Evolutionary conservation across 2,329 filamentous ascomycete genomes (phyloP), one percentile per base, ranked within the genome.

Genomic region (Pseudogymnoascus sp.): DNA sequence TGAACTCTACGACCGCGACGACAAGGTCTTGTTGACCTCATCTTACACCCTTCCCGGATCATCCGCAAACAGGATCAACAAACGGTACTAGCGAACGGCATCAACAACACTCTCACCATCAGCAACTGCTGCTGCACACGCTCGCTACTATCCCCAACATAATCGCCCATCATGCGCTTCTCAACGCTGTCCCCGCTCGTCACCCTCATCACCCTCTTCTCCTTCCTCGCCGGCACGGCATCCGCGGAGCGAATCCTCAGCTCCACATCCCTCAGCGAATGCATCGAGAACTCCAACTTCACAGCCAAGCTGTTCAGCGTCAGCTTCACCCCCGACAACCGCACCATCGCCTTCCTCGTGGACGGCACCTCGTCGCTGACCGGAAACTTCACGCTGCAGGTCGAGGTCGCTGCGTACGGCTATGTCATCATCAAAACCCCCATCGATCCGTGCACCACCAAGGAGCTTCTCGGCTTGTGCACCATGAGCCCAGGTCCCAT

Each of bases 231-330:
- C 47, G 20, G 47, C 28, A 54, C 47, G 16, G 47, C 47, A 54
- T 54, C 28, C 28, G 47, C 28, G 28, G 47, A 54, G 9, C 47
- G 47, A 6, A 12, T 54, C 16, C 47, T 97, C 70, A 80, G 86
- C 69, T 94, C 92, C 61, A 89, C 83, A 71, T 95, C 92, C 28
- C 82, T 97, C 67, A 92, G 90, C 74, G 82, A 88, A 50, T 97
- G 92, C 76, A 89, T 92, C 80, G 79, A 85, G 62, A 87, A 93
- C 75, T 93, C 89, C 25, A 87, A 86, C 70, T 95, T 97, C 75
- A 89, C 89, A 4, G 92, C 92, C 69, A 92, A 88, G 68, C 81
- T 94, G 62, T 96, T 97, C 84, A 88, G 95, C 68, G 89, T 96
- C 73, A 78, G 84, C 65, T 90, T 90, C 75, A 90, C 87, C 1